Conservation (phyloP, 305 asterid species). For the Fraxinus sp. region DNA sequence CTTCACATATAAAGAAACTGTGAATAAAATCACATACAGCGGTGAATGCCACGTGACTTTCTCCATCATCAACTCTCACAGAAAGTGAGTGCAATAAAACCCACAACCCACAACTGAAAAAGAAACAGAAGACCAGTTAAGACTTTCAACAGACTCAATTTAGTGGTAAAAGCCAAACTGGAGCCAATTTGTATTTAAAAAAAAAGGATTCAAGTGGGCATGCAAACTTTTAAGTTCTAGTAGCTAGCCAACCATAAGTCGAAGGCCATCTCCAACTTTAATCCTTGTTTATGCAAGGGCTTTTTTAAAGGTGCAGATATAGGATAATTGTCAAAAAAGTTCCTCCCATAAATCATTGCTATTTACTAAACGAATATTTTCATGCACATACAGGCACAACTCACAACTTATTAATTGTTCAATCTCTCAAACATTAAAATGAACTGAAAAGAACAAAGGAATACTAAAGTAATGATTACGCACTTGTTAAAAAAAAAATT, state of each 20-base stretch:
- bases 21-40: constrained; percentile 69
- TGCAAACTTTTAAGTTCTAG: not conserved
- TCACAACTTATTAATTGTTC: not conserved
- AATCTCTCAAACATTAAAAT: not conserved
- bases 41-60: constrained; percentile 68
- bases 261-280: constrained; percentile 19
- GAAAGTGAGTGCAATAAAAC: constrained; percentile 77
- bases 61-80: constrained; percentile 72
- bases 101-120: constrained; percentile 87
- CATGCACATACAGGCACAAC: not conserved
- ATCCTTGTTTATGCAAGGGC: not conserved
- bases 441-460: not conserved
- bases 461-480: not conserved
- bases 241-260: not conserved
- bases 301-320: not conserved
- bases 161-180: not conserved
- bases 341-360: not conserved
- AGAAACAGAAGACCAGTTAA: constrained; percentile 20
- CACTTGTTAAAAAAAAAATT: not conserved
- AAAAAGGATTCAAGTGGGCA: not conserved
- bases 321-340: not conserved
- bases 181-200: not conserved
- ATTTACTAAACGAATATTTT: not conserved
- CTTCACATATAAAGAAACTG: constrained; percentile 74
- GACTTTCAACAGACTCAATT: not conserved